A percentile compares a stretch with the other conserved stretches of the same genome.
Conservation (phyloP, 1,284 basidiomycete species). For the Crucibulum parvulum region DNA sequence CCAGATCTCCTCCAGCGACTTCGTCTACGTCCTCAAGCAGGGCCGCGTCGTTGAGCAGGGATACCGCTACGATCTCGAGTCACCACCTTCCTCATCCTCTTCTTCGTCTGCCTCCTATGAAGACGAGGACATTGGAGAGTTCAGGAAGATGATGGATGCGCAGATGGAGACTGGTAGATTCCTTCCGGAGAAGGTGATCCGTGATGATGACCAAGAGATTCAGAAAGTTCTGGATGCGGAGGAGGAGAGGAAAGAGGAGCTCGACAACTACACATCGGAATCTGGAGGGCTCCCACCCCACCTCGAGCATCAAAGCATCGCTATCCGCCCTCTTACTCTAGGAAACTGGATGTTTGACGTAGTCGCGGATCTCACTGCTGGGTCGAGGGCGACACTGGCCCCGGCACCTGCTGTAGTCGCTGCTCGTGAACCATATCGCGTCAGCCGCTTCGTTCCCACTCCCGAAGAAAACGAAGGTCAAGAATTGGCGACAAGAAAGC, state of each 20-base stretch:
- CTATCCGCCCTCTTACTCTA: slow-evolving; percentile 38
- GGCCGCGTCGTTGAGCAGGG: slow-evolving; percentile 91
- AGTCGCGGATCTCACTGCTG: slow-evolving; percentile 55
- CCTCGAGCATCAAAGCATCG: too few species aligned
- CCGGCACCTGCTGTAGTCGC: slow-evolving; percentile 14
- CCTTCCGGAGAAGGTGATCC: slow-evolving; percentile 43
- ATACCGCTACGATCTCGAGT: slow-evolving; percentile 72
- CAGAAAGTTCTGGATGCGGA: slow-evolving; percentile 33
- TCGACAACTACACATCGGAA: slow-evolving; percentile 22
- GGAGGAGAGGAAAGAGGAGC: slow-evolving; percentile 16
- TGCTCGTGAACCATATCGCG: slow-evolving; percentile 25
- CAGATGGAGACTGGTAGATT: slow-evolving; percentile 60
- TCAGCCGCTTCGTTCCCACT: slow-evolving; percentile 44
- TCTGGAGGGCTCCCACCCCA: too few species aligned
- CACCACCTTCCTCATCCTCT: too few species aligned
- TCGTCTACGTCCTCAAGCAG: slow-evolving; percentile 90
- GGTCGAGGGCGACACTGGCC: slow-evolving; percentile 9
- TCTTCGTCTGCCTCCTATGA: too few species aligned
- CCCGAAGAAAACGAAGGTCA: slow-evolving; percentile 16
- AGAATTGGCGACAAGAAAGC: slow-evolving; percentile 5
- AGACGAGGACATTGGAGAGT: slow-evolving; percentile 52
- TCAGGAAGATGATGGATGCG: slow-evolving; percentile 58
- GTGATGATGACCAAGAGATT: slow-evolving; percentile 42
- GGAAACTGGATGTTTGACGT: slow-evolving; percentile 84
- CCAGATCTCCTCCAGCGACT: slow-evolving; percentile 81